A percentile compares a stretch with the other conserved stretches of the same genome.
These are phyloP conservation scores for Leccinum solheimii DNA, from an alignment of 1,284 basidiomycete species.

Conservation along the genomic window DNA sequence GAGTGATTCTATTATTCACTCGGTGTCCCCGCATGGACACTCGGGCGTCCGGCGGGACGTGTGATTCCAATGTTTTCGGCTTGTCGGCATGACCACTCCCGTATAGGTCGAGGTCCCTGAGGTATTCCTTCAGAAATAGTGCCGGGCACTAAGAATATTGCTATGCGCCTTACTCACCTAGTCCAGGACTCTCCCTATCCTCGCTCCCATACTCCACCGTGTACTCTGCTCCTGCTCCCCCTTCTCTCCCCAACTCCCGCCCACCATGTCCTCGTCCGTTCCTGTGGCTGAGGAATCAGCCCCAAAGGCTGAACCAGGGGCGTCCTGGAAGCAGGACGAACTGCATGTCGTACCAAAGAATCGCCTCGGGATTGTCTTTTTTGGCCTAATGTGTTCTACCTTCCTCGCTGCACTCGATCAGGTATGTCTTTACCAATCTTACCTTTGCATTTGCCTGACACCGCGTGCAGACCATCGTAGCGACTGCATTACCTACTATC, in stretches of 20 bases:
- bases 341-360: constrained; percentile 56
- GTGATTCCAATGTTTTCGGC: constrained; percentile 6
- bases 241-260: background rate
- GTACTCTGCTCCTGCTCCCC: background rate
- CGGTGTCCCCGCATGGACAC: background rate
- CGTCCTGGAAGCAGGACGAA: constrained; percentile 54
- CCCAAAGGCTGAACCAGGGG: constrained; percentile 37
- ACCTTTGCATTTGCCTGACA: background rate
- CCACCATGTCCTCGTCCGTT: constrained; percentile 11
- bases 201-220: background rate
- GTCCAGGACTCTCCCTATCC: background rate
- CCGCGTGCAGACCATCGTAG: constrained; percentile 38
- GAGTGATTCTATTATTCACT: background rate
- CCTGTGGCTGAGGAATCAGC: constrained; percentile 16
- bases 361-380: constrained; percentile 52
- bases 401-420: constrained; percentile 65
- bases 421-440: constrained; percentile 31
- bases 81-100: constrained; percentile 3
- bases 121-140: constrained; percentile 6
- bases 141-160: constrained; percentile 6
- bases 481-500: constrained; percentile 41
- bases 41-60: background rate
- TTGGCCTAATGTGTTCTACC: constrained; percentile 53
- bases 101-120: background rate
- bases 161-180: constrained; percentile 4